Conservation (phyloP, 2,329 filamentous ascomycete genomes). For the Fusarium poae region DNA sequence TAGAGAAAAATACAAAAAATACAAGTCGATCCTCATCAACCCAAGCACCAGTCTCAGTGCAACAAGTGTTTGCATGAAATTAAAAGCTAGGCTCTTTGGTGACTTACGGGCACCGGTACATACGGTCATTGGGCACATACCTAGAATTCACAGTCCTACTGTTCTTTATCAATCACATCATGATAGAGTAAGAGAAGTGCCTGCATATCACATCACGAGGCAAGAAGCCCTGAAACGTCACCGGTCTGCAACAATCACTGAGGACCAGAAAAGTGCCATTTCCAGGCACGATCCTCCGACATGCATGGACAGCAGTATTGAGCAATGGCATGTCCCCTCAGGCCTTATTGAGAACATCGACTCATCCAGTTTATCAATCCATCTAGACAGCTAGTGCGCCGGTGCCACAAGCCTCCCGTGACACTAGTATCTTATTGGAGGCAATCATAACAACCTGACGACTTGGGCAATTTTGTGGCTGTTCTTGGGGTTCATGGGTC, state of each 20-base stretch:
- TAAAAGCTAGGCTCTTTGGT: not conserved
- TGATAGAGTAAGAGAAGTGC: not conserved
- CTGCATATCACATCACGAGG: not conserved
- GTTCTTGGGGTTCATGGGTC: slow-evolving; percentile 30
- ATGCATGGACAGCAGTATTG: slow-evolving; percentile 13
- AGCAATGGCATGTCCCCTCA: slow-evolving; percentile 25
- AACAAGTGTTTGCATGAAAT: not conserved
- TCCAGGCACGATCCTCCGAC: not conserved
- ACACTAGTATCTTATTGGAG: slow-evolving; percentile 46
- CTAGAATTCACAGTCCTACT: not conserved
- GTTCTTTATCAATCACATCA: slow-evolving; percentile 11
- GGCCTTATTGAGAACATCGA: slow-evolving; percentile 35
- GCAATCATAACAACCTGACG: slow-evolving; percentile 21
- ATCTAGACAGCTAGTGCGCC: slow-evolving; percentile 34
- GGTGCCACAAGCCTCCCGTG: slow-evolving; percentile 47
- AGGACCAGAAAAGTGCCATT: slow-evolving; percentile 17
- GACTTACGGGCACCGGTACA: not conserved
- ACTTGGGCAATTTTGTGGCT: slow-evolving; percentile 36
- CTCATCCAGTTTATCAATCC: slow-evolving; percentile 38
- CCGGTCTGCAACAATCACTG: slow-evolving; percentile 2
- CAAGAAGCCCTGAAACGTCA: slow-evolving; percentile 10
- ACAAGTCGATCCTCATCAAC: not conserved
- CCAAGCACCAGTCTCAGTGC: not conserved
- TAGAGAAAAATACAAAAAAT: not conserved
- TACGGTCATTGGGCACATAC: not conserved